A percentile compares a stretch with the other conserved stretches of the same genome.
Evolutionary conservation across 1,284 basidiomycete genomes (phyloP).

Genomic region (Boletus semigastroideus): DNA sequence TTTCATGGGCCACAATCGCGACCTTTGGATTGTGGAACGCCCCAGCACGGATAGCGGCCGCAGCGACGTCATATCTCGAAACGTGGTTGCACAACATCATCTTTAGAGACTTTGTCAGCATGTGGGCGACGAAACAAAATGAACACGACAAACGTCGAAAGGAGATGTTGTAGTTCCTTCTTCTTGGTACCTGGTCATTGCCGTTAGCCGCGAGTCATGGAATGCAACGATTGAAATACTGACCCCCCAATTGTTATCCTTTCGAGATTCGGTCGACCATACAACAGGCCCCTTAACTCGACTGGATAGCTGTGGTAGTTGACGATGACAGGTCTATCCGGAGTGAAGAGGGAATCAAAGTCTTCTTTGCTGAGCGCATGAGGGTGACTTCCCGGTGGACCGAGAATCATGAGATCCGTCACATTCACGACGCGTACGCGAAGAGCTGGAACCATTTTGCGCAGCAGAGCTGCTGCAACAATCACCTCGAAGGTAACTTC

Average conservation of each 20-base stretch:
- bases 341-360: conserved; percentile 72
- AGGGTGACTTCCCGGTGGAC: conserved; percentile 66
- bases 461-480: conserved; percentile 73
- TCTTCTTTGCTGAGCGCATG: conserved; percentile 67
- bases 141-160: conserved; percentile 48
- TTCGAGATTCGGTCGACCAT: conserved; percentile 50
- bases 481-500: conserved; percentile 78
- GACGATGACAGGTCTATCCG: conserved; percentile 68
- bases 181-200: conserved; percentile 60
- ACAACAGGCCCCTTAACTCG: conserved; percentile 63
- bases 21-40: conserved; percentile 52
- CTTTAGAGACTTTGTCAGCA: conserved; percentile 32
- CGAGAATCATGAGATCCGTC: conserved; percentile 80
- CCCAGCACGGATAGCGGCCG: conserved; percentile 54
- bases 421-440: conserved; percentile 82
- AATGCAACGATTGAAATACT: conserved; percentile 3
- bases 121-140: not conserved
- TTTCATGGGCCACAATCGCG: conserved; percentile 51
- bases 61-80: conserved; percentile 63
- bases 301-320: conserved; percentile 86
- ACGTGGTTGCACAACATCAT: conserved; percentile 72
- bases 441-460: conserved; percentile 58
- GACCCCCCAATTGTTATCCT: conserved; percentile 55
- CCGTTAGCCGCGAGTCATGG: conserved; percentile 44
- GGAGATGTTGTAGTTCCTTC: conserved; percentile 72